These are phyloP conservation scores for Flaveria bidentis DNA, from an alignment of 129 eudicot species.

Conservation along the genomic window DNA sequence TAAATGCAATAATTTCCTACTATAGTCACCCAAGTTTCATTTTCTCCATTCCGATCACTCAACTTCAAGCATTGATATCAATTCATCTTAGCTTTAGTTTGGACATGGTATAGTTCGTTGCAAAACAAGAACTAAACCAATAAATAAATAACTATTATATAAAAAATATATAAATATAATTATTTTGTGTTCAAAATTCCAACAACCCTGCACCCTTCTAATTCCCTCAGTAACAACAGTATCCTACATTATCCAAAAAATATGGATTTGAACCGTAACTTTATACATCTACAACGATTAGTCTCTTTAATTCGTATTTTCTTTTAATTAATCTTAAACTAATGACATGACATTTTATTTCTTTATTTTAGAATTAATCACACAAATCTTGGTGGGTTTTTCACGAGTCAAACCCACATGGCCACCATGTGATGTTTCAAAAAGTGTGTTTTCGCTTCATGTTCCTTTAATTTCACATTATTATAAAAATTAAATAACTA, in stretches of 20 bases:
- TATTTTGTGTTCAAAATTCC: too few species aligned
- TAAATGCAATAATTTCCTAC: too few species aligned
- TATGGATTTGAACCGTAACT: neutral
- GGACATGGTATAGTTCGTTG: too few species aligned
- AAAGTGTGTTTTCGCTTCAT: constrained; percentile 30
- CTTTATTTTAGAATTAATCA: constrained; percentile 3
- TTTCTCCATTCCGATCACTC: too few species aligned
- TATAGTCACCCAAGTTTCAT: too few species aligned
- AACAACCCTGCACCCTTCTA: too few species aligned
- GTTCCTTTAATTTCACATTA: constrained; percentile 17
- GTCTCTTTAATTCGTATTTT: neutral
- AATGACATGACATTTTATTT: neutral
- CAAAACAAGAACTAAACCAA: too few species aligned
- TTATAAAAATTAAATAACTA: neutral
- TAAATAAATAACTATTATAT: too few species aligned
- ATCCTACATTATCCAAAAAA: neutral
- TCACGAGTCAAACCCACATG: constrained; percentile 42
- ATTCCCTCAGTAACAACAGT: too few species aligned
- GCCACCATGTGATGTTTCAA: constrained; percentile 35
- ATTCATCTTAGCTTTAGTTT: too few species aligned
- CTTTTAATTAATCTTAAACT: neutral
- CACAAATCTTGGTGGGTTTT: constrained; percentile 31
- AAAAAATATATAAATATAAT: too few species aligned
- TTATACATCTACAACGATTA: neutral
- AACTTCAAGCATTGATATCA: too few species aligned